Evolutionary conservation across 257 asterid genomes (phyloP), one percentile per base, ranked within the genome.

Genomic region (Apocynum venetum): DNA sequence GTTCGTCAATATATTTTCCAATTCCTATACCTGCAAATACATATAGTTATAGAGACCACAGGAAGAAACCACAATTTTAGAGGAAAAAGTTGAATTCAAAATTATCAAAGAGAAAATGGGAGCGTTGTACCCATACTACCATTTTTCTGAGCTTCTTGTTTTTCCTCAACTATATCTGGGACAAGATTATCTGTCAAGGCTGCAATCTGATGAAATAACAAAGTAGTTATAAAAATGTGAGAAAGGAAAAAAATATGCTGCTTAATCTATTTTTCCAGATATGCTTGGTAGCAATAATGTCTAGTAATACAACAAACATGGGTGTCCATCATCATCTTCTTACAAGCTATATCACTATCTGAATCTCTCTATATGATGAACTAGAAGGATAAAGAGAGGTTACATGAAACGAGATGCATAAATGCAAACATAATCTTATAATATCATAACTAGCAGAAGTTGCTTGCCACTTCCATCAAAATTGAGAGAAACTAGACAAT

Each of bases 181-280:
- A 92, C 93, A 71, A 94, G 97, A 69, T 86, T 46, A 79, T 92
- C 90, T 0, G 96, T 92, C 77, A 92, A 76, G 6, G 93, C 91
- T 71, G 89, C 83, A 63, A 83, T 83, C 76, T 83, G 76, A 86
- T 94, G 97, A 76, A 53, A 14, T 55, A 55, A 55, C 61, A 25
- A 17, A 55, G 6, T 52, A 52, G 9, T 52, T 1, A 25, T 25
- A 52, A 13, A 52, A 13, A 52, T 12, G 57, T 12, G 20, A 25
- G 4, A 52, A 55, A 15, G 31, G 25, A 55, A 55, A 15, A 25
- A 25, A 55, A 19, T 3, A 55, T 55, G 61, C 61, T 15, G 0
- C 7, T 55, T 55, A 55, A 17, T 55, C 61, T 55, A 55, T 55
- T 55, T 55, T 17, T 6, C 25, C 61, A 55, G 31, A 55, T 4